Conservation (phyloP, 495 filamentous ascomycete genomes). For the Penicillium arizonense region DNA sequence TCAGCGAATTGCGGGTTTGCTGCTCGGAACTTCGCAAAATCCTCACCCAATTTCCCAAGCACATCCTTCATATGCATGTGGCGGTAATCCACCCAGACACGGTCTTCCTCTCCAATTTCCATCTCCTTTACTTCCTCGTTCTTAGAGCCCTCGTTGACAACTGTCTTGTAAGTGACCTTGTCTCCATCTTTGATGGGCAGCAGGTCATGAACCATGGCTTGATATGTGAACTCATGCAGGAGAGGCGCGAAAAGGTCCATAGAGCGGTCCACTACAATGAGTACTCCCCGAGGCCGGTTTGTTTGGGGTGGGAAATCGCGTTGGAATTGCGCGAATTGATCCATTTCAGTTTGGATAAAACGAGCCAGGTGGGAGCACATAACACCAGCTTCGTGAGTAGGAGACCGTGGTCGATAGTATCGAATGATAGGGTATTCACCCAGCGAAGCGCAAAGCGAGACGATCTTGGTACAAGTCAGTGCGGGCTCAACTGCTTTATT, state of each 20-base stretch:
- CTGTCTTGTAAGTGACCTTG: constrained; percentile 80
- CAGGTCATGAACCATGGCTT: constrained; percentile 95
- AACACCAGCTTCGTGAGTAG: constrained; percentile 82
- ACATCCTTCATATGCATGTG: constrained; percentile 98
- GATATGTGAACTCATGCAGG: constrained; percentile 96
- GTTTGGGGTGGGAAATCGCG: constrained; percentile 78
- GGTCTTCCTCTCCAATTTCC: constrained; percentile 84
- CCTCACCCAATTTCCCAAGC: constrained; percentile 85
- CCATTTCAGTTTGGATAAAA: constrained; percentile 89
- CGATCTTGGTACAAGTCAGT: constrained; percentile 59
- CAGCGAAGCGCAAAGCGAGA: constrained; percentile 76
- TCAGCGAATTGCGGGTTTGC: constrained; percentile 94
- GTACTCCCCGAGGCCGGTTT: constrained; percentile 76
- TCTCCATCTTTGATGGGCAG: constrained; percentile 83
- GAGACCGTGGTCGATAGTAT: constrained; percentile 75
- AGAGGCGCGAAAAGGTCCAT: constrained; percentile 88
- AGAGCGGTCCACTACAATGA: constrained; percentile 85
- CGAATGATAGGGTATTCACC: constrained; percentile 89
- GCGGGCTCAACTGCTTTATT: background rate
- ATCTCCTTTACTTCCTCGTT: constrained; percentile 81
- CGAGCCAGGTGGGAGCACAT: constrained; percentile 83
- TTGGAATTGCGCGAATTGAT: constrained; percentile 78
- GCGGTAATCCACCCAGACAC: constrained; percentile 88
- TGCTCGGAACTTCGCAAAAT: constrained; percentile 87
- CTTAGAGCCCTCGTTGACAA: constrained; percentile 64